A percentile compares a stretch with the other conserved stretches of the same genome.
phyloP scores from a whole-genome alignment of 108 stramenopile species.

The Skeletonema marinoi region DNA sequence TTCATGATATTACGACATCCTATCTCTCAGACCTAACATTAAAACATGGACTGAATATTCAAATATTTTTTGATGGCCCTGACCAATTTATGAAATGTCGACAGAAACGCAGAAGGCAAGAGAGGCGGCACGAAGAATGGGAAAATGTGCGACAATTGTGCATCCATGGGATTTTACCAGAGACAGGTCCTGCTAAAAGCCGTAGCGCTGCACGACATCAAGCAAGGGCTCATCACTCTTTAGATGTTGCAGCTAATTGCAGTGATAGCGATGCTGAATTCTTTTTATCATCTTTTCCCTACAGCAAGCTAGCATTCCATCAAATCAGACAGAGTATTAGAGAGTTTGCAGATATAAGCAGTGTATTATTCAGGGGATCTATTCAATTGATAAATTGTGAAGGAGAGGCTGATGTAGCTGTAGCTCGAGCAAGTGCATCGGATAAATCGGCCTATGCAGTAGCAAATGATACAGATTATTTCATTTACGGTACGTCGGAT shows the following conservation, averaged over 20 bases:
- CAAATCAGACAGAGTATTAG: constrained; percentile 23
- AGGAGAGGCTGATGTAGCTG: constrained; percentile 67
- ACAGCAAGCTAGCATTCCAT: constrained; percentile 38
- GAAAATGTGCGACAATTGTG: constrained; percentile 49
- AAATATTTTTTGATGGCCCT: constrained; percentile 65
- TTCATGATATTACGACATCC: constrained; percentile 46
- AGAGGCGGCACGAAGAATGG: constrained; percentile 39
- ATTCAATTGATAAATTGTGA: constrained; percentile 49
- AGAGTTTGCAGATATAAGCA: constrained; percentile 11
- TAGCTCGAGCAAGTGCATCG: constrained; percentile 51
- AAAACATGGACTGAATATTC: constrained; percentile 27
- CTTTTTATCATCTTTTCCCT: constrained; percentile 49
- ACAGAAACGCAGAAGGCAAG: constrained; percentile 25
- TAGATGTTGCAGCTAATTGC: neutral
- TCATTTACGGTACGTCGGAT: constrained; percentile 43
- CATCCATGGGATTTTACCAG: constrained; percentile 47
- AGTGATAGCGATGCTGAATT: constrained; percentile 29
- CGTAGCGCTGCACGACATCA: constrained; percentile 27
- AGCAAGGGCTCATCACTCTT: constrained; percentile 1
- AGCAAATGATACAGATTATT: constrained; percentile 70
- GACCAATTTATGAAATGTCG: constrained; percentile 45
- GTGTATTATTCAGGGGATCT: constrained; percentile 10
- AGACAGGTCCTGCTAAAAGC: constrained; percentile 10
- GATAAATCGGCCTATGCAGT: constrained; percentile 48
- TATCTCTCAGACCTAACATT: constrained; percentile 39